These are phyloP conservation scores for Phytophthora palmivora DNA, from an alignment of 352 stramenopile genomes.

Conservation along the genomic window DNA sequence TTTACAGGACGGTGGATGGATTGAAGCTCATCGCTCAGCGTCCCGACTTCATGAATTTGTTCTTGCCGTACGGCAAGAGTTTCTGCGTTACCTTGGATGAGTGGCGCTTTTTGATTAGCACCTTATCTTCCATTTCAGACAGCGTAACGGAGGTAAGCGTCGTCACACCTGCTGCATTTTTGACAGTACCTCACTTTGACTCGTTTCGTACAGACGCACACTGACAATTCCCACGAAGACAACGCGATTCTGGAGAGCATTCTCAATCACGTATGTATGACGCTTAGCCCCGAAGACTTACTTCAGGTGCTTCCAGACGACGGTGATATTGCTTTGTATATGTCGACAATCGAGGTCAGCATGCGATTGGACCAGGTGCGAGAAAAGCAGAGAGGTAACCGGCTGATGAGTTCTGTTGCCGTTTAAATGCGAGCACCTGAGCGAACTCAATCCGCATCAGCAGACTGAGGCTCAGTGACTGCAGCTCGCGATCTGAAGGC, in stretches of 20 bases:
- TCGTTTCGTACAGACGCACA: constrained; percentile 8
- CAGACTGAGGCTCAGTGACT: constrained; percentile 24
- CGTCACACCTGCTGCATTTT: neutral
- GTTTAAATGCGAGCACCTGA: constrained; percentile 10
- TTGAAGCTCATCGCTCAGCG: constrained; percentile 66
- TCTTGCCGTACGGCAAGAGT: constrained; percentile 77
- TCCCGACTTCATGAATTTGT: constrained; percentile 60
- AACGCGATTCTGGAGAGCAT: constrained; percentile 64
- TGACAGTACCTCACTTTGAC: constrained; percentile 6
- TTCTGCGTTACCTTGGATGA: constrained; percentile 77
- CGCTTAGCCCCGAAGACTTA: constrained; percentile 76
- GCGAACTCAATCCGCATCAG: constrained; percentile 26
- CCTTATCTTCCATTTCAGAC: constrained; percentile 55
- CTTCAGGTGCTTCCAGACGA: constrained; percentile 83
- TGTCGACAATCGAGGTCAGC: constrained; percentile 75
- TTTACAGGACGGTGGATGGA: constrained; percentile 52
- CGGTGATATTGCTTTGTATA: constrained; percentile 75
- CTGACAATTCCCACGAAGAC: constrained; percentile 33
- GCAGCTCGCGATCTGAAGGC: constrained; percentile 34
- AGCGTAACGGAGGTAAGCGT: constrained; percentile 45
- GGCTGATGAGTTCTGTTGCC: constrained; percentile 25
- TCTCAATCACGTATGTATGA: constrained; percentile 73
- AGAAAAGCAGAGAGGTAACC: constrained; percentile 37
- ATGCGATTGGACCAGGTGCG: constrained; percentile 55
- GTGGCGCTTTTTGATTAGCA: constrained; percentile 80